A percentile compares a stretch with the other conserved stretches of the same genome.
These are phyloP conservation scores for Colletotrichum viniferum DNA, from an alignment of 2,329 filamentous ascomycete genomes.

Conservation along the genomic window DNA sequence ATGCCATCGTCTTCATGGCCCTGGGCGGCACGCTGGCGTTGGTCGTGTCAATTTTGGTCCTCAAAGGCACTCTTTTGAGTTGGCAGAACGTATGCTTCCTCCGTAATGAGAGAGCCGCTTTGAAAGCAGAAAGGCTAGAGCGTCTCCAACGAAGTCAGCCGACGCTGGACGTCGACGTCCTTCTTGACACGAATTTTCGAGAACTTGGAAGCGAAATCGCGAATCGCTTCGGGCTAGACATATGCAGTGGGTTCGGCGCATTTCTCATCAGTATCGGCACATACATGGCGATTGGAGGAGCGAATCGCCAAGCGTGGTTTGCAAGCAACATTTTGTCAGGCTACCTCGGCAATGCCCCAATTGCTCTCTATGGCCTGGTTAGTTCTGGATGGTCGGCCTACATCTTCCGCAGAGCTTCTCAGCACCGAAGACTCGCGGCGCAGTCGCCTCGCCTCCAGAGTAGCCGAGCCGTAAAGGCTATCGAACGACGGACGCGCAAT, in stretches of 20 bases:
- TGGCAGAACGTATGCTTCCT: constrained; percentile 52
- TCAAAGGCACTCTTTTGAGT: constrained; percentile 46
- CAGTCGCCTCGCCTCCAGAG: constrained; percentile 27
- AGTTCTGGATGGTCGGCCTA: constrained; percentile 53
- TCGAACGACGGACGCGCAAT: constrained; percentile 40
- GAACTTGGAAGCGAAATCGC: constrained; percentile 56
- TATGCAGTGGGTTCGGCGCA: constrained; percentile 52
- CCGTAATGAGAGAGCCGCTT: constrained; percentile 39
- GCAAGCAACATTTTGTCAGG: constrained; percentile 59
- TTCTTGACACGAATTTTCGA: constrained; percentile 48
- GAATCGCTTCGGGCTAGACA: constrained; percentile 55
- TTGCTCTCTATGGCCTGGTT: constrained; percentile 51
- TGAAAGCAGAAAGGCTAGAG: constrained; percentile 26
- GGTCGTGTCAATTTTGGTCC: constrained; percentile 47
- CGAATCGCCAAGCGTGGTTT: constrained; percentile 41
- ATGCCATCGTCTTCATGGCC: constrained; percentile 55
- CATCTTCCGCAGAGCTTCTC: constrained; percentile 43
- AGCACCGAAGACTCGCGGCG: constrained; percentile 35
- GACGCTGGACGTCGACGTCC: constrained; percentile 32
- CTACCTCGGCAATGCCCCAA: constrained; percentile 57
- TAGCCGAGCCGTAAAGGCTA: constrained; percentile 27
- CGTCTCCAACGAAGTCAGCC: constrained; percentile 6
- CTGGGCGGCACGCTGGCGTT: constrained; percentile 54
- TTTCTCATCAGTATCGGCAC: constrained; percentile 56
- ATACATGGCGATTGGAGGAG: constrained; percentile 57